These are phyloP conservation scores for Pythium dissotocum DNA, from an alignment of 352 stramenopile genomes.

Conservation along the genomic window DNA sequence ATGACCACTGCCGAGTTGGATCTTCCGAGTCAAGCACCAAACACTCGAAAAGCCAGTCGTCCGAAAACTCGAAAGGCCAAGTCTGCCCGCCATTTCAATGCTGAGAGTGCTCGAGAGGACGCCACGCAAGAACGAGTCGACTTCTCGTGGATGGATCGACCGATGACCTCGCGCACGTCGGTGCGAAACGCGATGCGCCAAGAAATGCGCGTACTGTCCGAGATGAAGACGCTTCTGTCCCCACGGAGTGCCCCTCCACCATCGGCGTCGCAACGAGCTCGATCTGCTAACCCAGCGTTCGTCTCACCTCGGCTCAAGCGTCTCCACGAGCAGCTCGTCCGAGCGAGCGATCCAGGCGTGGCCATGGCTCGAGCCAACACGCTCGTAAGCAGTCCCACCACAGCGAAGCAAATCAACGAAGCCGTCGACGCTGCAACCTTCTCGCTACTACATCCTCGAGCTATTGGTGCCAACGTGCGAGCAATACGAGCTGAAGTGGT, in stretches of 20 bases:
- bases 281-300: slow-evolving; percentile 19
- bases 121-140: not conserved
- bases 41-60: not conserved
- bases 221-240: slow-evolving; percentile 30
- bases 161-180: slow-evolving; percentile 48
- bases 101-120: not conserved
- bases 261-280: not conserved
- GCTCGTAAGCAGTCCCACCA: slow-evolving; percentile 2
- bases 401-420: slow-evolving; percentile 8
- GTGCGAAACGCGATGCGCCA: slow-evolving; percentile 56
- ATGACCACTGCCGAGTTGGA: not conserved
- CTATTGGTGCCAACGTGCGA: not conserved
- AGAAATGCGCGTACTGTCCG: slow-evolving; percentile 34
- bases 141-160: slow-evolving; percentile 50
- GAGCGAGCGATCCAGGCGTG: slow-evolving; percentile 27
- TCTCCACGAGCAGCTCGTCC: slow-evolving; percentile 41
- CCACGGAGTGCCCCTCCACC: slow-evolving; percentile 16
- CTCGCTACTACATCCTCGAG: slow-evolving; percentile 6
- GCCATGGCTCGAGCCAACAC: not conserved
- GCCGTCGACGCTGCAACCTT: slow-evolving; percentile 18
- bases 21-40: not conserved
- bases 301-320: slow-evolving; percentile 46
- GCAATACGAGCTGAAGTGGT: not conserved
- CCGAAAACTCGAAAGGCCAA: not conserved
- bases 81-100: not conserved